Percentiles rank a stretch among this genome's conserved stretches.
Conservation (phyloP, 495 filamentous ascomycete species). For the Margaritispora aquatica region DNA sequence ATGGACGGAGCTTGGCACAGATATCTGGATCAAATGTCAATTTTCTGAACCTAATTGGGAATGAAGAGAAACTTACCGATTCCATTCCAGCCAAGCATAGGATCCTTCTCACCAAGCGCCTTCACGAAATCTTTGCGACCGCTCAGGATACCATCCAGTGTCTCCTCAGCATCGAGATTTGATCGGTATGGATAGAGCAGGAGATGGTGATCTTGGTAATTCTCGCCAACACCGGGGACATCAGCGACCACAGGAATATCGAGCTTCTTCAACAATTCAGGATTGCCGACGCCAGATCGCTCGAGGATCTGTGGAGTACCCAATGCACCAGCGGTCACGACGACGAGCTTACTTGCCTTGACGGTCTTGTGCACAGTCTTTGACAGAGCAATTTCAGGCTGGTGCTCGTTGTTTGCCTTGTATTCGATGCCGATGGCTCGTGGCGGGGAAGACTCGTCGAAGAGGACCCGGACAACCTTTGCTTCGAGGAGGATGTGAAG, state of each 20-base stretch:
- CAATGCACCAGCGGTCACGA: constrained; percentile 53
- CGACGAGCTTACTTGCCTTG: constrained; percentile 42
- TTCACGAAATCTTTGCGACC: constrained; percentile 27
- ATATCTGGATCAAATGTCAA: constrained; percentile 31
- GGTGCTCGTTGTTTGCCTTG: constrained; percentile 25
- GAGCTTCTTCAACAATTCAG: constrained; percentile 54
- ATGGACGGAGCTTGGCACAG: constrained; percentile 35
- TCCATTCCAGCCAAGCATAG: constrained; percentile 31
- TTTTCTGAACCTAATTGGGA: constrained; percentile 3
- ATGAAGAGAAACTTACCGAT: constrained; percentile 26
- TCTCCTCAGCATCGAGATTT: constrained; percentile 17
- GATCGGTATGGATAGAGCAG: constrained; percentile 26
- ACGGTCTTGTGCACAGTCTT: constrained; percentile 28
- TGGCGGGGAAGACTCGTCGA: constrained; percentile 35
- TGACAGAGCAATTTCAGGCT: constrained; percentile 11
- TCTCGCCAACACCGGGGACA: constrained; percentile 71
- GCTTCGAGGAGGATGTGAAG: constrained; percentile 46
- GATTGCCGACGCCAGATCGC: constrained; percentile 67
- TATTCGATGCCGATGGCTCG: constrained; percentile 39
- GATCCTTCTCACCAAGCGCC: constrained; percentile 23
- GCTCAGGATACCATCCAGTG: constrained; percentile 23
- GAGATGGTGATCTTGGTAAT: constrained; percentile 41
- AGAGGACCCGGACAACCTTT: constrained; percentile 44
- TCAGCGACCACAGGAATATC: constrained; percentile 65
- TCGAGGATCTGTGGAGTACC: constrained; percentile 59